Conservation (phyloP, 192 early-diverging fungal genomes). For the Entomortierella lignicola region DNA sequence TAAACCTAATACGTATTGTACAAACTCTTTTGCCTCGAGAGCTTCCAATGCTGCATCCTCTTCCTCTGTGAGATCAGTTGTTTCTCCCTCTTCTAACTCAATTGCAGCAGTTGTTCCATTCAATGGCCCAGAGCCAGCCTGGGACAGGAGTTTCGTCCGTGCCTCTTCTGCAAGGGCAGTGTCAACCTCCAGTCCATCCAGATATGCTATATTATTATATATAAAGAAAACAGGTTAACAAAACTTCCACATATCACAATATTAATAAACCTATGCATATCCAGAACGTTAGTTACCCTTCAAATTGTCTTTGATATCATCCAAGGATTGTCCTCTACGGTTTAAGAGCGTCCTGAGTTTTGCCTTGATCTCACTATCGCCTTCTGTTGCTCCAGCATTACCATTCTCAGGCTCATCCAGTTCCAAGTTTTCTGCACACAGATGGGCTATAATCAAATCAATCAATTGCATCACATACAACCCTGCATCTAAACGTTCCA, state of each 20-base stretch:
- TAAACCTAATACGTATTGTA: conserved; percentile 34
- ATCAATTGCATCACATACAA: conserved; percentile 84
- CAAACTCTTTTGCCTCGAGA: conserved; percentile 46
- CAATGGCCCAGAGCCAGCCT: conserved; percentile 18
- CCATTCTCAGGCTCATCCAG: conserved; percentile 21
- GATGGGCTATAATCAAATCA: conserved; percentile 74
- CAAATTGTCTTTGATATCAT: conserved; percentile 57
- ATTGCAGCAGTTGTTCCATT: background rate
- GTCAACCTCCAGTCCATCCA: conserved; percentile 40
- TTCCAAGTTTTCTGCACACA: conserved; percentile 65
- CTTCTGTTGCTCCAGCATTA: background rate
- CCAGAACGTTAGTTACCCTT: conserved; percentile 42
- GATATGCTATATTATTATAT: conserved; percentile 19
- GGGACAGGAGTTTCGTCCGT: conserved; percentile 36
- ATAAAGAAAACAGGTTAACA: too few species aligned
- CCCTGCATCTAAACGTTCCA: conserved; percentile 82
- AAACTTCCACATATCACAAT: too few species aligned
- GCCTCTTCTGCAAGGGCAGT: conserved; percentile 39
- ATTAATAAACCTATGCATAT: too few species aligned
- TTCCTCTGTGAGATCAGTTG: conserved; percentile 3
- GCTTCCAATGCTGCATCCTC: conserved; percentile 39
- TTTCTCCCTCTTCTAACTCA: conserved; percentile 29
- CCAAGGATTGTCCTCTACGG: conserved; percentile 57
- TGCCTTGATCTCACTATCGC: conserved; percentile 52
- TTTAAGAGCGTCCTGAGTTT: conserved; percentile 53